phyloP scores from a whole-genome alignment of 441 rosid species.

The Aquilaria agallochum region DNA sequence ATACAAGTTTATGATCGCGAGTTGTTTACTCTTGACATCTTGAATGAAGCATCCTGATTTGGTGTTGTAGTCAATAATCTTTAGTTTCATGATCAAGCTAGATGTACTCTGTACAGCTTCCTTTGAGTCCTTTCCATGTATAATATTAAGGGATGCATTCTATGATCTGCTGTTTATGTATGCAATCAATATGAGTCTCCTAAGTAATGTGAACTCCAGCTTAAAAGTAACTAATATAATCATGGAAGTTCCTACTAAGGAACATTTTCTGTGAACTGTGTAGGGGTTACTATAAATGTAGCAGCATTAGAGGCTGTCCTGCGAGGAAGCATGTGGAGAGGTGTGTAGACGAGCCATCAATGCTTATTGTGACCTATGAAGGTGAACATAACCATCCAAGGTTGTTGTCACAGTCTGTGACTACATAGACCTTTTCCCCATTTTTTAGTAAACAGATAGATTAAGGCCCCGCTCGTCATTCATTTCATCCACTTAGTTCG shows the following conservation, averaged over 20 bases:
- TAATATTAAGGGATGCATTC: no score
- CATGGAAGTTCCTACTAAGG: background rate
- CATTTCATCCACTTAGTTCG: conserved; percentile 7
- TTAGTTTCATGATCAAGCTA: no score
- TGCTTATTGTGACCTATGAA: conserved; percentile 95
- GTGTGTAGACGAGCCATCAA: conserved; percentile 81
- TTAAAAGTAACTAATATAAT: no score
- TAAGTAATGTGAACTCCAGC: no score
- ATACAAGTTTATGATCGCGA: no score
- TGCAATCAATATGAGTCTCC: no score
- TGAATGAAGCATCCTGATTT: no score
- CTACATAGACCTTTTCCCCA: conserved; percentile 20
- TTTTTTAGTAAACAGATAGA: background rate
- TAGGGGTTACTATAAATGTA: conserved; percentile 98
- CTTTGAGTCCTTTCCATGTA: no score
- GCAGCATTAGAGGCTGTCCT: conserved; percentile 98
- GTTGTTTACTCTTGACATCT: no score
- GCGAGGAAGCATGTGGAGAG: conserved; percentile 99
- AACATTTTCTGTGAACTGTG: conserved; percentile 11
- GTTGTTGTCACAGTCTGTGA: conserved; percentile 57
- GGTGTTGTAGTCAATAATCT: no score
- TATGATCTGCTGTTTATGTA: no score
- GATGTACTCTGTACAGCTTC: no score
- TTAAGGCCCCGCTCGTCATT: conserved; percentile 16
- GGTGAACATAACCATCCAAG: conserved; percentile 89